A percentile compares a stretch with the other conserved stretches of the same genome.
phyloP scores from a whole-genome alignment of 139 green algal species.

The Diplosphaera chodatii region DNA sequence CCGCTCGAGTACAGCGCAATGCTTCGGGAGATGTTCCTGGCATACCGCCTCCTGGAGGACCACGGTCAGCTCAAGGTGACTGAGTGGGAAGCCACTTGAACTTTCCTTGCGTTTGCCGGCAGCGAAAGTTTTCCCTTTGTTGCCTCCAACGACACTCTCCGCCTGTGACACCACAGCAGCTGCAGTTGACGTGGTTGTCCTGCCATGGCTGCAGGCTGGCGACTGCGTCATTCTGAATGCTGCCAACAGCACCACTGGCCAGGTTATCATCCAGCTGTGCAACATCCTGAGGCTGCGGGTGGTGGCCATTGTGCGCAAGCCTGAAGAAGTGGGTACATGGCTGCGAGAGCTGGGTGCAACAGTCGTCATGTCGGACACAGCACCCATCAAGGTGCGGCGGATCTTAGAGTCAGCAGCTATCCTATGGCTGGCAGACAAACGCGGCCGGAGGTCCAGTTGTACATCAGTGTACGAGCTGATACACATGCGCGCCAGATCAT shows the following conservation, averaged over 20 bases:
- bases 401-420: no score
- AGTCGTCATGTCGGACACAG: conserved; percentile 59
- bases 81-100: no score
- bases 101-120: no score
- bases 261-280: conserved; percentile 78
- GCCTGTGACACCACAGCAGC: no score
- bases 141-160: no score
- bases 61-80: conserved; percentile 60
- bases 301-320: conserved; percentile 37
- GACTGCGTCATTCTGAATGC: conserved; percentile 87
- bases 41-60: conserved; percentile 81
- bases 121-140: no score
- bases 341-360: conserved; percentile 63
- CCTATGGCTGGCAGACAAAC: no score
- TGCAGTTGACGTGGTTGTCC: conserved; percentile 7
- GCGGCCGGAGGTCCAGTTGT: no score
- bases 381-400: conserved; percentile 42
- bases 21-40: conserved; percentile 67
- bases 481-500: no score
- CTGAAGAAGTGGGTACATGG: conserved; percentile 21
- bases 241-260: conserved; percentile 71
- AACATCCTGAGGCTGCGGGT: conserved; percentile 64
- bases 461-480: no score
- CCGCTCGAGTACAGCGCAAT: conserved; percentile 58
- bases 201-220: conserved; percentile 66